phyloP scores from a whole-genome alignment of 2,329 filamentous ascomycete genomes.

The Drechslerella dactyloides region DNA sequence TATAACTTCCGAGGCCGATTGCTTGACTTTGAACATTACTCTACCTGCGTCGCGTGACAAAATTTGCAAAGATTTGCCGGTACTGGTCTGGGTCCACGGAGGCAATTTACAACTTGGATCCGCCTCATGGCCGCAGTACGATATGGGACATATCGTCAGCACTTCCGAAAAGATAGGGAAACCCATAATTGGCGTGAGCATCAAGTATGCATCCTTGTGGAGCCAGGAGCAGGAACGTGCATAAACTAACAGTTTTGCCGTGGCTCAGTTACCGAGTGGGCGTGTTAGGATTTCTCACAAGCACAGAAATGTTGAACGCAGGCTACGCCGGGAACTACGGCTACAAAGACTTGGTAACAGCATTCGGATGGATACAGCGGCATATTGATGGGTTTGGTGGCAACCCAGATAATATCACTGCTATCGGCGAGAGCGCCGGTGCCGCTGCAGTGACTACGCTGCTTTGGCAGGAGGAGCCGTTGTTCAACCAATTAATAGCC shows the following conservation, averaged over 20 bases:
- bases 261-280: conserved; percentile 55
- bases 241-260: no score
- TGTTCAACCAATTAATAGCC: conserved; percentile 37
- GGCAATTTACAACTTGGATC: conserved; percentile 63
- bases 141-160: conserved; percentile 61
- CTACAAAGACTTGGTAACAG: conserved; percentile 51
- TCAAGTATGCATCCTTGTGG: conserved; percentile 61
- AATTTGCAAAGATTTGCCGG: conserved; percentile 59
- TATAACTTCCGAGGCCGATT: conserved; percentile 59
- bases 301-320: conserved; percentile 25
- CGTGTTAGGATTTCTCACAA: conserved; percentile 35
- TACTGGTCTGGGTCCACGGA: conserved; percentile 65
- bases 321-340: conserved; percentile 51
- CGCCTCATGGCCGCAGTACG: conserved; percentile 64
- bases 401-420: conserved; percentile 56
- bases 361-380: conserved; percentile 52
- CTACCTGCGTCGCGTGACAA: conserved; percentile 57
- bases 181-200: conserved; percentile 61
- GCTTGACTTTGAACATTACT: conserved; percentile 64
- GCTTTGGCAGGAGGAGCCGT: conserved; percentile 41
- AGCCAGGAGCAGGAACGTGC: no score
- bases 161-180: conserved; percentile 59
- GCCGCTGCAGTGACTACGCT: conserved; percentile 49
- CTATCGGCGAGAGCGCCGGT: conserved; percentile 56
- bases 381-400: conserved; percentile 57